Base-by-base conservation (phyloP, 805 yeast species). In the Saturnispora dispora region DNA sequence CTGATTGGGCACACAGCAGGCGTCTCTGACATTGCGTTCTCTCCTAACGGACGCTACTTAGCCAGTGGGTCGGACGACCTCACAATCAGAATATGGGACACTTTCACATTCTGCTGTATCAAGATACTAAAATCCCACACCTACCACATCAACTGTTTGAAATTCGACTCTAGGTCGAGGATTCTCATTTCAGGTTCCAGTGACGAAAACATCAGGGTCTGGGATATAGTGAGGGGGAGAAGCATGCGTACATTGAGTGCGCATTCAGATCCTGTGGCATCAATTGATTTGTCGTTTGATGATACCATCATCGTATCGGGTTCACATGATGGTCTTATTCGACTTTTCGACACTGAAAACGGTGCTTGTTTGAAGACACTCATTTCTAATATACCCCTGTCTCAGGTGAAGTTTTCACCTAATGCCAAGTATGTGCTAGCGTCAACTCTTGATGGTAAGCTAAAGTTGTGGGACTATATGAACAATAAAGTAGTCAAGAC, bases 291-390 rank as follows among this genome's bases (percentile, higher is more conserved):
- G 46, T 79, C 86, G 2, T 81, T 78, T 51, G 96, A 86, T 58
- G 89, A 90, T 53, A 76, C 96, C 0, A 79, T 93, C 36, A 78
- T 93, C 8, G 85, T 82, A 3, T 84, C 95, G 55, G 93, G 95
- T 0, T 84, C 96, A 17, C 85, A 83, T 63, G 99, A 91, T 67
- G 99, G 99, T 3, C 73, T 88, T 57, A 84, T 91, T 25, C 73
- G 99, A 47, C 70, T 91, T 17, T 91, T 95, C 72, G 97, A 90
- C 63, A 77, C 89, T 18, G 83, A 79, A 46, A 77, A 95, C 0
- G 97, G 97, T 4, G 96, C 89, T 58, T 91, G 98, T 70, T 71
- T 91, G 58, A 87, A 90, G 62, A 93, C 98, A 0, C 67, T 91
- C 57, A 88, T 90, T 35, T 82, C 86, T 1, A 78, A 85, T 15